These are phyloP conservation scores for Mediolabrus comicus DNA, from an alignment of 108 stramenopile species.

Conservation along the genomic window DNA sequence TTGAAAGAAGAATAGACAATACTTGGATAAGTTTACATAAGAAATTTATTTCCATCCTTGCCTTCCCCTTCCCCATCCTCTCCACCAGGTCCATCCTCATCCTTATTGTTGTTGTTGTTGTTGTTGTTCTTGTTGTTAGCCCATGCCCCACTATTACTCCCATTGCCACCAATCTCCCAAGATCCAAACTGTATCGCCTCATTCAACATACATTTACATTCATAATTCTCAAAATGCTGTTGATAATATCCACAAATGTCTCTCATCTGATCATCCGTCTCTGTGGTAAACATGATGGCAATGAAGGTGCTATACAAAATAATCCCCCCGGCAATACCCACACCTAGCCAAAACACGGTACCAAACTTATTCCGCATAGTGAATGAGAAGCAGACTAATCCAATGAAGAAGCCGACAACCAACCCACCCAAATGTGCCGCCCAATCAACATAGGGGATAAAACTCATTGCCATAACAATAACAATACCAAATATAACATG, in stretches of 20 bases:
- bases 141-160: no score
- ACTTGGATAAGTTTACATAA: no score
- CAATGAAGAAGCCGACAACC: constrained; percentile 66
- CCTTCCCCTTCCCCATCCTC: no score
- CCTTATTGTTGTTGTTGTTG: no score
- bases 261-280: constrained; percentile 60
- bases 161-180: background rate
- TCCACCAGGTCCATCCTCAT: no score
- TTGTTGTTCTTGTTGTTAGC: no score
- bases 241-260: constrained; percentile 87
- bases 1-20: no score
- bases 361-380: constrained; percentile 52
- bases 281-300: constrained; percentile 64
- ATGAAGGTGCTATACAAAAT: constrained; percentile 45
- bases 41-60: no score
- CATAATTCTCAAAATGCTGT: constrained; percentile 75
- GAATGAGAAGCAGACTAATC: constrained; percentile 62
- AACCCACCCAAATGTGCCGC: constrained; percentile 81
- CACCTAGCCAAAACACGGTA: constrained; percentile 55
- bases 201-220: constrained; percentile 65
- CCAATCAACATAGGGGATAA: constrained; percentile 70
- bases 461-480: constrained; percentile 57
- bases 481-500: constrained; percentile 61
- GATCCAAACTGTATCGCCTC: constrained; percentile 20
- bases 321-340: constrained; percentile 52